A percentile compares a stretch with the other conserved stretches of the same genome.
Conservation (phyloP, 441 rosid genomes). For the Adansonia madagascariensis region DNA sequence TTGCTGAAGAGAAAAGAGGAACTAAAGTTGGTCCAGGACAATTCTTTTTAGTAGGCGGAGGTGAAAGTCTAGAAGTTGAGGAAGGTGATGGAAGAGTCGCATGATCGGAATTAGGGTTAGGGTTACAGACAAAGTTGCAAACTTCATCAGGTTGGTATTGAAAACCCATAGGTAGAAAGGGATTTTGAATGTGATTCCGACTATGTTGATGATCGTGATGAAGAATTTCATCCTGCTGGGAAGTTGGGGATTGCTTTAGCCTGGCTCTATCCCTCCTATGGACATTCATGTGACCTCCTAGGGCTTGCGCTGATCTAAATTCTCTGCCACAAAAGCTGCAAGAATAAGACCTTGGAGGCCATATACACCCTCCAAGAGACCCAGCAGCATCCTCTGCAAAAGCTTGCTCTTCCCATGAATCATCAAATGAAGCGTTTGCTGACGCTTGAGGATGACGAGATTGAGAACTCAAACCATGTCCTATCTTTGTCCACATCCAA, state of each 20-base stretch:
- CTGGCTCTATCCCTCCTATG: conserved; percentile 97
- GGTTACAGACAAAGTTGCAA: conserved; percentile 55
- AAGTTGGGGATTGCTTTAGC: conserved; percentile 65
- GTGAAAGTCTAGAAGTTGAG: conserved; percentile 53
- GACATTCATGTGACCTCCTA: conserved; percentile 97
- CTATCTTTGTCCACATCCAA: conserved; percentile 59
- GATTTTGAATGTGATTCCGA: conserved; percentile 32
- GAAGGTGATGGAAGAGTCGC: conserved; percentile 43
- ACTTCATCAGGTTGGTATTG: conserved; percentile 44
- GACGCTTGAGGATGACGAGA: conserved; percentile 31
- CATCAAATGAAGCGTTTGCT: conserved; percentile 37
- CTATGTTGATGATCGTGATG: conserved; percentile 36
- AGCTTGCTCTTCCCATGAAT: conserved; percentile 98
- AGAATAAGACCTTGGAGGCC: conserved; percentile 98
- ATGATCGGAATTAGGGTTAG: conserved; percentile 65
- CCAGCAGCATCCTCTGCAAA: conserved; percentile 93
- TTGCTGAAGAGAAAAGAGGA: conserved; percentile 45
- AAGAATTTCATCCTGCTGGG: conserved; percentile 34
- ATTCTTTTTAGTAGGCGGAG: conserved; percentile 37
- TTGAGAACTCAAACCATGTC: conserved; percentile 38
- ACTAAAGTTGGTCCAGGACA: conserved; percentile 28
- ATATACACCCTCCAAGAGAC: conserved; percentile 64
- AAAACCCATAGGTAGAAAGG: conserved; percentile 44
- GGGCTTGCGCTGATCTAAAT: conserved; percentile 95
- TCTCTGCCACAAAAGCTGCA: conserved; percentile 94